Evolutionary conservation across 768 basidiomycete species (phyloP).

Genomic region (Clavulina sp.): DNA sequence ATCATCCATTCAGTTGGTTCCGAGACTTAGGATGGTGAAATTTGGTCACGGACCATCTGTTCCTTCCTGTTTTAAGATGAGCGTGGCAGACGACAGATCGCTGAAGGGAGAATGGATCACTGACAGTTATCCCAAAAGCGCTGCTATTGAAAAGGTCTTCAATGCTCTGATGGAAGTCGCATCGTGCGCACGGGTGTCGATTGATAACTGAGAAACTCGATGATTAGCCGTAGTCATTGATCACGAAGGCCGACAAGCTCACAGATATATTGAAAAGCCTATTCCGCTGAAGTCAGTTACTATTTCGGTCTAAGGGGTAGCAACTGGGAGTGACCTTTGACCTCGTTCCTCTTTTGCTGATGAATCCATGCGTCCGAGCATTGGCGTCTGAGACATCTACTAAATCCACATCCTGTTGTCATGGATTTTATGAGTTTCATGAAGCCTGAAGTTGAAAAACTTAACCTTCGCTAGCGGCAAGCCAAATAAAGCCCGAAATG

Average conservation of each 20-base stretch:
- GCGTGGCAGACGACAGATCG: too few species aligned
- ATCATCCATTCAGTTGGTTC: too few species aligned
- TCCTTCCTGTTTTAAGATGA: too few species aligned
- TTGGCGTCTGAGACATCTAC: slow-evolving; percentile 33
- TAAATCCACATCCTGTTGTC: slow-evolving; percentile 45
- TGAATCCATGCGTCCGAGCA: slow-evolving; percentile 58
- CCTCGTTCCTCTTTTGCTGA: slow-evolving; percentile 56
- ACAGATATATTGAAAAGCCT: slow-evolving; percentile 87
- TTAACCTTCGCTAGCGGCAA: slow-evolving; percentile 50
- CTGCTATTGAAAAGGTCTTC: slow-evolving; percentile 60
- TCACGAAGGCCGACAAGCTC: slow-evolving; percentile 15
- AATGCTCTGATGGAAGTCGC: slow-evolving; percentile 52
- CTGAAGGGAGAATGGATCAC: slow-evolving; percentile 14
- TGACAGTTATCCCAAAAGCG: slow-evolving; percentile 57
- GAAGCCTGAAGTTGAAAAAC: slow-evolving; percentile 11
- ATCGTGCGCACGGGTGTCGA: slow-evolving; percentile 42
- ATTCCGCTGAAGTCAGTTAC: slow-evolving; percentile 8
- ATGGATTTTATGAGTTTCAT: slow-evolving; percentile 5
- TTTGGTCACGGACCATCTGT: too few species aligned
- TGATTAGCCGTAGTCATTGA: neutral
- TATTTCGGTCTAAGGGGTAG: neutral
- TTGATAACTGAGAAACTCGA: slow-evolving; percentile 46
- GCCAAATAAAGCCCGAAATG: slow-evolving; percentile 64
- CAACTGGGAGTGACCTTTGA: slow-evolving; percentile 38
- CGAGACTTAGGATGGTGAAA: too few species aligned